Conservation (phyloP, 495 filamentous ascomycete species). For the Talaromyces liani region DNA sequence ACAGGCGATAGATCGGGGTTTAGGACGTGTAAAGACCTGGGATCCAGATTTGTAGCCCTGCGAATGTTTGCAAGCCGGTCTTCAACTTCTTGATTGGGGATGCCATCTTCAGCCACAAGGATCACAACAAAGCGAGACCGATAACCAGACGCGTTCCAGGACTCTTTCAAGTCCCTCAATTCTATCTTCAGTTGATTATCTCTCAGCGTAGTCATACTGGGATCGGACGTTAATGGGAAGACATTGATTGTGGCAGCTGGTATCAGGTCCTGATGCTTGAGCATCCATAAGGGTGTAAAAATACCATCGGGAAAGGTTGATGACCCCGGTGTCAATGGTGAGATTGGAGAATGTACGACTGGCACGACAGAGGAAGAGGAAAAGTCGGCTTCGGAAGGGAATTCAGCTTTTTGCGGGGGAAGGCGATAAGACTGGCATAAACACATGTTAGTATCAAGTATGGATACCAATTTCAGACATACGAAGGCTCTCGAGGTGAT, state of each 20-base stretch:
- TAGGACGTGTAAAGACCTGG: constrained; percentile 72
- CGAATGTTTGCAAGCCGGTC: constrained; percentile 72
- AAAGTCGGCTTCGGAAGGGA: constrained; percentile 41
- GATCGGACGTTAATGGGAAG: constrained; percentile 62
- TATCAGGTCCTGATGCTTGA: constrained; percentile 75
- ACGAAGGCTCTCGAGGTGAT: neutral
- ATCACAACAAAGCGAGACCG: constrained; percentile 70
- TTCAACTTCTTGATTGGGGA: constrained; percentile 54
- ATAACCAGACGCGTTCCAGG: constrained; percentile 59
- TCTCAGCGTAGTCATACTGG: constrained; percentile 57
- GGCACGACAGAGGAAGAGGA: constrained; percentile 33
- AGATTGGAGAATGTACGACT: constrained; percentile 77
- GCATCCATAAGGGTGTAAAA: constrained; percentile 71
- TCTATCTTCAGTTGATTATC: constrained; percentile 88
- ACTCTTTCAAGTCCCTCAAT: constrained; percentile 65
- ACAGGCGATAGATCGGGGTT: constrained; percentile 54
- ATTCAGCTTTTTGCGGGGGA: constrained; percentile 55
- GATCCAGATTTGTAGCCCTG: constrained; percentile 68
- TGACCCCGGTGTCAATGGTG: constrained; percentile 73
- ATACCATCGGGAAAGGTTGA: constrained; percentile 81
- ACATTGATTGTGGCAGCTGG: constrained; percentile 75
- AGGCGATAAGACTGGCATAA: constrained; percentile 48
- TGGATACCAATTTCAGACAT: neutral
- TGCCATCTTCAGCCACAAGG: constrained; percentile 60
- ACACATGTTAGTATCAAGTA: constrained; percentile 13